Percentiles rank a stretch among this genome's conserved stretches.
phyloP scores from a whole-genome alignment of 441 rosid species.

The Macaranga tanarius region DNA sequence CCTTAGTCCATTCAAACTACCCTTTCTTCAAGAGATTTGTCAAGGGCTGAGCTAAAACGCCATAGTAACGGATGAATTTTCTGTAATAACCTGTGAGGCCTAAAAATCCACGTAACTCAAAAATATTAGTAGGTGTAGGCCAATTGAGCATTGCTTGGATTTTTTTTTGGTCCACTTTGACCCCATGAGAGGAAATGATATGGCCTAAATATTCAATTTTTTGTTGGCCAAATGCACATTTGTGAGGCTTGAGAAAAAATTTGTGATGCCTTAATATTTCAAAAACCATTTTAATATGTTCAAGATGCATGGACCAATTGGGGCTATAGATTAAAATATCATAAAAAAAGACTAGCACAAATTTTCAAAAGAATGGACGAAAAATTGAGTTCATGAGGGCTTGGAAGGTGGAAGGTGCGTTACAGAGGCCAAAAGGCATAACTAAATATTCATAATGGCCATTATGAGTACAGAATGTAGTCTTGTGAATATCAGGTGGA shows the following conservation, averaged over 20 bases:
- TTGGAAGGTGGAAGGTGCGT: not conserved
- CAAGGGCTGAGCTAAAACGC: not conserved
- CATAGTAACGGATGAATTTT: too few species aligned
- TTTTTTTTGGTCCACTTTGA: not conserved
- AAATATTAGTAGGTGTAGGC: not conserved
- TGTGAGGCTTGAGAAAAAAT: too few species aligned
- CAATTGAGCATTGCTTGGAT: not conserved
- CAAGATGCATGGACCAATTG: not conserved
- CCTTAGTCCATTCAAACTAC: not conserved
- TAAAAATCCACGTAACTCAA: not conserved
- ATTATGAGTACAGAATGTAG: not conserved
- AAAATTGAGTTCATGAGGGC: not conserved
- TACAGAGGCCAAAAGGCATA: not conserved
- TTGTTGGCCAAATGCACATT: not conserved
- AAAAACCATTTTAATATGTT: not conserved
- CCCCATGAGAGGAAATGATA: too few species aligned
- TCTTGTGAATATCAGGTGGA: not conserved
- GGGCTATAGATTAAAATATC: not conserved
- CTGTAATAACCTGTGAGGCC: not conserved
- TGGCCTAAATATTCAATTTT: not conserved
- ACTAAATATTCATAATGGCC: not conserved
- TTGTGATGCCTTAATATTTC: not conserved
- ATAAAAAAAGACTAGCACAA: not conserved
- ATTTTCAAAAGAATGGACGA: not conserved
- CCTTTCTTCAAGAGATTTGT: not conserved